Base-by-base conservation (phyloP, 2,329 filamentous ascomycete genomes). In the Diaporthe caulivora region DNA sequence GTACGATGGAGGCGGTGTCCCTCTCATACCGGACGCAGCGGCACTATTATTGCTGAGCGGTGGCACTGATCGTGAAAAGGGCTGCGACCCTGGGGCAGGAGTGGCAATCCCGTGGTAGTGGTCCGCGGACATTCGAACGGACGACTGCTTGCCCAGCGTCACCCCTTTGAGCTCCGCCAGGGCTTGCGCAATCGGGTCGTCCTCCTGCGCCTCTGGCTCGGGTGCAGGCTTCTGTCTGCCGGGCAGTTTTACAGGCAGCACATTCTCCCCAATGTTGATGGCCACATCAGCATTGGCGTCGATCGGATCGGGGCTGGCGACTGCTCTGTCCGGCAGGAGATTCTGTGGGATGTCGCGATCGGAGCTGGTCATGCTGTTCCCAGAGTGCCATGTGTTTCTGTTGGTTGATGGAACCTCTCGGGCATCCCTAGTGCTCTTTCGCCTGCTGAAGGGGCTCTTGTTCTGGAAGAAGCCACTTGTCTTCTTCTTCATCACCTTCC, bases 251-350 rank as follows among this genome's bases (percentile, higher is more conserved):
- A 99, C 96, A 72, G 97, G 92, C 79, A 99, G 98, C 15, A 99
- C 95, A 78, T 99, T 99, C 78, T 97, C 95, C 10, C 97, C 97
- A 71, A 99, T 91, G 79, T 98, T 98, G 37, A 99, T 88, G 75
- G 97, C 96, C 78, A 98, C 92, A 81, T 93, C 98, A 51, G 96
- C 95, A 75, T 97, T 92, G 72, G 96, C 95, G 80, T 98, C 97
- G 49, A 97, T 95, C 1, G 94, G 93, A 70, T 97, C 94, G 4
- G 94, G 95, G 78, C 95, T 97, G 18, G 84, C 84, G 11, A 86
- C 85, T 21, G 74, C 31, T 49, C 86, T 84, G 51, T 88, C 84
- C 13, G 82, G 77, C 18, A 82, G 78, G 71, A 85, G 75, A 70
- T 79, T 84, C 70, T 82, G 81, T 10, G 81, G 77, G 69, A 84